Percentiles rank a stretch among this genome's conserved stretches.
Conservation (phyloP, 2,329 filamentous ascomycete genomes). For the Diplodia seriata region DNA sequence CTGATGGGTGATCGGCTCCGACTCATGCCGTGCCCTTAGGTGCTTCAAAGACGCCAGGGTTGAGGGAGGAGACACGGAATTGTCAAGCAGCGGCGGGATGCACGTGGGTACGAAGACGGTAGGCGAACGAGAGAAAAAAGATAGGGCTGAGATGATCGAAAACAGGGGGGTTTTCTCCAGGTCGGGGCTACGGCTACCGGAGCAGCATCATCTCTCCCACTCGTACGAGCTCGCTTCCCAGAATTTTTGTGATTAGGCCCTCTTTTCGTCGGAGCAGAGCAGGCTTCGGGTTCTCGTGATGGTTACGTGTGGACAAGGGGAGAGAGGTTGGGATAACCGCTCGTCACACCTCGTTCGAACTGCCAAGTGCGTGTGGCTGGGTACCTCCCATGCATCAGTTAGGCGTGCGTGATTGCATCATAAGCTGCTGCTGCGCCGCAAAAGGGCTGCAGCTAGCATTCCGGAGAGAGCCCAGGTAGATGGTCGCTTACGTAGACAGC, state of each 20-base stretch:
- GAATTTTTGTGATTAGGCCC: neutral
- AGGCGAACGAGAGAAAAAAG: neutral
- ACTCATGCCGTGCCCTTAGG: conserved; percentile 6
- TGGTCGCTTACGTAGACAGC: neutral
- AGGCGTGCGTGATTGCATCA: neutral
- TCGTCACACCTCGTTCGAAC: too few relatives aligned
- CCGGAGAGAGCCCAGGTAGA: neutral
- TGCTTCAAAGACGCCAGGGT: neutral
- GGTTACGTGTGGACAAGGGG: neutral
- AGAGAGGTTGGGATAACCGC: neutral
- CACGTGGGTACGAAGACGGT: conserved; percentile 10
- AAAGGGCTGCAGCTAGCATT: too few relatives aligned
- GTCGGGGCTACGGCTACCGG: neutral
- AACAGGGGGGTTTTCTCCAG: neutral
- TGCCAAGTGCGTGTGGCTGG: too few relatives aligned
- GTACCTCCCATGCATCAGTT: too few relatives aligned
- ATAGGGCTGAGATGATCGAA: neutral
- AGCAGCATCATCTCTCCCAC: conserved; percentile 6
- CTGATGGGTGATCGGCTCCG: neutral
- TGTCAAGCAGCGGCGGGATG: neutral
- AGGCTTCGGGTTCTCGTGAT: neutral
- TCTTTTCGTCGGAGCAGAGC: too few relatives aligned
- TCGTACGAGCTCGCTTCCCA: conserved; percentile 12
- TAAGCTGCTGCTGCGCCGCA: conserved; percentile 19
- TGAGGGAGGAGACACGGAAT: too few relatives aligned